Evolutionary conservation across 2,329 filamentous ascomycete genomes (phyloP).

Genomic region (Helminthosporium solani): DNA sequence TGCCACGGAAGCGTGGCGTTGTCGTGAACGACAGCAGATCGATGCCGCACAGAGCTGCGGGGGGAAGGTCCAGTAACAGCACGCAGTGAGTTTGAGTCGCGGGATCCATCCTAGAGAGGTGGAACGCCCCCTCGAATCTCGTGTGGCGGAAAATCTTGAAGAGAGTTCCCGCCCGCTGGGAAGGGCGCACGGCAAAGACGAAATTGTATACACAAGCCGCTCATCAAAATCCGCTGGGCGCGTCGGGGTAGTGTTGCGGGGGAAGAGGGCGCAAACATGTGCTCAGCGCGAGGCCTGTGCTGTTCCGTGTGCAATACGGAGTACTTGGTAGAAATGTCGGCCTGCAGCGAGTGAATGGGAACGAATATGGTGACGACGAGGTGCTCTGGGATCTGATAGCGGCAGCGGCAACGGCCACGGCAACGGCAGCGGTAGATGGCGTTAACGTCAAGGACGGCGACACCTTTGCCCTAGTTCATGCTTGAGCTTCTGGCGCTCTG

Average conservation of each 20-base stretch:
- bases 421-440: neutral
- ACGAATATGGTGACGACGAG: too few relatives aligned
- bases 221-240: too few relatives aligned
- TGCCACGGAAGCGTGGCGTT: slow-evolving; percentile 60
- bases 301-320: too few relatives aligned
- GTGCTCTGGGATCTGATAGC: too few relatives aligned
- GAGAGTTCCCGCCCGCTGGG: slow-evolving; percentile 6
- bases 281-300: too few relatives aligned
- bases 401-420: too few relatives aligned
- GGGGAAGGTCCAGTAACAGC: slow-evolving; percentile 48
- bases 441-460: too few relatives aligned
- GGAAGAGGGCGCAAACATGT: too few relatives aligned
- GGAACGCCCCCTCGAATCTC: slow-evolving; percentile 36
- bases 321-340: too few relatives aligned
- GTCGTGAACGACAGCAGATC: slow-evolving; percentile 63
- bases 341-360: too few relatives aligned
- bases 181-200: neutral
- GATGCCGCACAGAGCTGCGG: slow-evolving; percentile 55
- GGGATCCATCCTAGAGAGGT: slow-evolving; percentile 38
- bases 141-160: slow-evolving; percentile 40
- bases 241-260: too few relatives aligned
- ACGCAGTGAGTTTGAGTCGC: slow-evolving; percentile 37
- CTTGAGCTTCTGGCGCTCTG: neutral
- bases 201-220: neutral
- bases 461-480: neutral